Percentiles rank a stretch among this genome's conserved stretches.
These are phyloP conservation scores for Lecanosticta acicola DNA, from an alignment of 2,329 filamentous ascomycete genomes.

Conservation along the genomic window DNA sequence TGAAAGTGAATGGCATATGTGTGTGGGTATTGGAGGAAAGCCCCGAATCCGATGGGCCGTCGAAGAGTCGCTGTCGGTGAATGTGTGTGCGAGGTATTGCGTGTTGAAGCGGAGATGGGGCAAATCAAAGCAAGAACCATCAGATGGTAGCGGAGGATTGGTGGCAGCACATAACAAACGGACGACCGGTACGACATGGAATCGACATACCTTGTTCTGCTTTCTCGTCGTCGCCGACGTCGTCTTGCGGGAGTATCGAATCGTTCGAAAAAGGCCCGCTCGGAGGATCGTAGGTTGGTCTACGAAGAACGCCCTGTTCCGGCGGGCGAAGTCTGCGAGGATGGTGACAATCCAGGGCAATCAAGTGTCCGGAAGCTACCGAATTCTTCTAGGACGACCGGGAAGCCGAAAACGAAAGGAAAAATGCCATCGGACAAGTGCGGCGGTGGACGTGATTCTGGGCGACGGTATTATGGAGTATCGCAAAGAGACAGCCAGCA, in stretches of 20 bases:
- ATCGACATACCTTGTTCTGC: not conserved
- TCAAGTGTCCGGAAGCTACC: too few relatives aligned
- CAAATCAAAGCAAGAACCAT: constrained; percentile 5
- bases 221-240: not conserved
- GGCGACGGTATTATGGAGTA: too few relatives aligned
- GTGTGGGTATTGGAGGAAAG: not conserved
- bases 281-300: not conserved
- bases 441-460: too few relatives aligned
- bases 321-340: not conserved
- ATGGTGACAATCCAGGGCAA: not conserved
- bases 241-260: not conserved
- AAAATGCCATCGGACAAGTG: too few relatives aligned
- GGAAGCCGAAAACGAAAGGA: too few relatives aligned
- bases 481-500: too few relatives aligned
- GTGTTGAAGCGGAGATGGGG: constrained; percentile 10
- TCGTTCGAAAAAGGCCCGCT: not conserved
- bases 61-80: not conserved
- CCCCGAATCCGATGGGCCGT: not conserved
- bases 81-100: not conserved
- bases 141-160: not conserved
- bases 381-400: too few relatives aligned
- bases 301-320: not conserved
- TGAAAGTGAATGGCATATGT: not conserved
- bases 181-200: not conserved
- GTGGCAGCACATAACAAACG: not conserved